Conservation (phyloP, 2,329 filamentous ascomycete genomes). For the Onygenales sp. region DNA sequence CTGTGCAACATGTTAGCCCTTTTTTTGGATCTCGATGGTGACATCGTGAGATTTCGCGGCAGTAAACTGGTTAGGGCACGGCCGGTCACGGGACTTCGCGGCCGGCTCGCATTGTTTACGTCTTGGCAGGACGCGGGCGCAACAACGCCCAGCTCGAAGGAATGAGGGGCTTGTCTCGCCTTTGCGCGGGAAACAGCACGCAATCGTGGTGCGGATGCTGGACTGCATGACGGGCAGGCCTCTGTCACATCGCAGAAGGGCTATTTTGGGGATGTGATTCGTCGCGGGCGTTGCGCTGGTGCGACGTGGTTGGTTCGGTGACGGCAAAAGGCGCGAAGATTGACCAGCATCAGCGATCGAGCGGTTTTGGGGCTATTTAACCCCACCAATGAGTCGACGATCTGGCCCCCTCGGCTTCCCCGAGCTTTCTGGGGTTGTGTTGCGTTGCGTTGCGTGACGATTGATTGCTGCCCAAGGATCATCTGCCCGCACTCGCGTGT, state of each 20-base stretch:
- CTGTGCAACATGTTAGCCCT: too few relatives aligned
- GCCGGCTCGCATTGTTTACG: slow-evolving; percentile 9
- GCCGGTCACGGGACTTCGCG: slow-evolving; percentile 8
- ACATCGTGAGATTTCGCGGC: too few relatives aligned
- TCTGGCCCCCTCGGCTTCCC: not conserved
- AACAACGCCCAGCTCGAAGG: not conserved
- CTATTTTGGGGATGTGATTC: slow-evolving; percentile 2
- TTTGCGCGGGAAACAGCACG: not conserved
- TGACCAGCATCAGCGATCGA: not conserved
- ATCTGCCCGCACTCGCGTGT: too few relatives aligned
- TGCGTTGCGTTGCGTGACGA: not conserved
- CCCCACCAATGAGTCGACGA: not conserved
- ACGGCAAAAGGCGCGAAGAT: not conserved
- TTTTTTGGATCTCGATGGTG: too few relatives aligned
- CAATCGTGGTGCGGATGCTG: not conserved
- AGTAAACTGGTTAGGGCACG: too few relatives aligned
- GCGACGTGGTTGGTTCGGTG: not conserved
- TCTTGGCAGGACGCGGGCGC: slow-evolving; percentile 9
- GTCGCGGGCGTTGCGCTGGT: not conserved
- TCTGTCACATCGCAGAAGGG: not conserved
- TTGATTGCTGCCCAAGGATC: too few relatives aligned
- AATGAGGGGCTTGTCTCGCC: not conserved
- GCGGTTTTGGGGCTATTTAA: not conserved
- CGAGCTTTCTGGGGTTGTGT: not conserved
- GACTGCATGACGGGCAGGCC: not conserved